These are phyloP conservation scores for Volvariella surrecta DNA, from an alignment of 1,284 basidiomycete genomes.

Conservation along the genomic window DNA sequence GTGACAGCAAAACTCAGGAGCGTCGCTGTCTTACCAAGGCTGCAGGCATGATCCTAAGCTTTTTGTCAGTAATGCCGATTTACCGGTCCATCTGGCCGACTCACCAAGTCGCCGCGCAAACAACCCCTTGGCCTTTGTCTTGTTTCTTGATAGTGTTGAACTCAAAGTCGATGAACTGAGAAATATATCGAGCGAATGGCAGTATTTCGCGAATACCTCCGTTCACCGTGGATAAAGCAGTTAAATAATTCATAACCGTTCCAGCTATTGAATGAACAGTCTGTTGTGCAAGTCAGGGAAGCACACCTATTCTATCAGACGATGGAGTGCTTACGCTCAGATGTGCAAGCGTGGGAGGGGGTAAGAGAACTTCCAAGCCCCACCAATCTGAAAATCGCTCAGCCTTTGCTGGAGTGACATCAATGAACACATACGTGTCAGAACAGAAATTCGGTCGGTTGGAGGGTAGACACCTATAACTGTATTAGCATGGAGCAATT, in stretches of 20 bases:
- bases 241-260: slow-evolving; percentile 61
- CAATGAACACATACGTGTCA: slow-evolving; percentile 54
- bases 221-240: slow-evolving; percentile 57
- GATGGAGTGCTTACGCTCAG: slow-evolving; percentile 41
- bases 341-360: slow-evolving; percentile 53
- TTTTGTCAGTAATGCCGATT: slow-evolving; percentile 7
- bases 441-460: slow-evolving; percentile 62
- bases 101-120: slow-evolving; percentile 78
- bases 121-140: slow-evolving; percentile 64
- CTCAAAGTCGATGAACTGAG: slow-evolving; percentile 68
- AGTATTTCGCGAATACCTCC: slow-evolving; percentile 69
- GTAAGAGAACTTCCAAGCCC: slow-evolving; percentile 69
- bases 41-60: slow-evolving; percentile 63
- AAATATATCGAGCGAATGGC: slow-evolving; percentile 72
- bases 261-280: slow-evolving; percentile 52
- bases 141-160: slow-evolving; percentile 54
- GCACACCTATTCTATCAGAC: background rate
- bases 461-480: slow-evolving; percentile 55
- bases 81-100: slow-evolving; percentile 9
- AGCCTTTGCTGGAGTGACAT: slow-evolving; percentile 4
- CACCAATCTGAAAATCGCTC: slow-evolving; percentile 57
- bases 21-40: slow-evolving; percentile 38
- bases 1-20: slow-evolving; percentile 1
- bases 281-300: slow-evolving; percentile 21
- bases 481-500: background rate